Evolutionary conservation across 495 filamentous ascomycete species (phyloP).

Genomic region (Echria macrotheca): DNA sequence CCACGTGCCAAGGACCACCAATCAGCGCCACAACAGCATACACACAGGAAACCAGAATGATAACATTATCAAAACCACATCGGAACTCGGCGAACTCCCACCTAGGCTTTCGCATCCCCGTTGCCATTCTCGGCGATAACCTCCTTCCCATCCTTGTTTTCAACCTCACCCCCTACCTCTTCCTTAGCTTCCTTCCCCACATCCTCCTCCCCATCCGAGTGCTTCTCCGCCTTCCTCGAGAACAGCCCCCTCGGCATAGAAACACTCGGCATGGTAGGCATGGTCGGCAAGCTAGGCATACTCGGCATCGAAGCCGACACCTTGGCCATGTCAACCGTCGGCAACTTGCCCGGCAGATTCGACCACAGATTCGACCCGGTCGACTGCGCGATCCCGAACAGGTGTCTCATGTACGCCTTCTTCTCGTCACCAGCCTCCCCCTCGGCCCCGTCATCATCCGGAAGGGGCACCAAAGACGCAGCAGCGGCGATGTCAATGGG

Average conservation of each 20-base stretch:
- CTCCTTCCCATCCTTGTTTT: background rate
- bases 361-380: slow-evolving; percentile 35
- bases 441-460: slow-evolving; percentile 30
- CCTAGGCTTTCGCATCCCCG: no score
- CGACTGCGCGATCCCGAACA: slow-evolving; percentile 42
- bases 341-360: slow-evolving; percentile 39
- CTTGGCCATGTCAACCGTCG: slow-evolving; percentile 29
- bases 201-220: background rate
- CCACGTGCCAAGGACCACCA: no score
- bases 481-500: slow-evolving; percentile 45
- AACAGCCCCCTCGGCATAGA: slow-evolving; percentile 20
- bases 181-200: background rate
- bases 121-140: background rate
- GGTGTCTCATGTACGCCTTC: slow-evolving; percentile 39
- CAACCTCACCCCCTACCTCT: background rate
- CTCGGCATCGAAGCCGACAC: slow-evolving; percentile 18
- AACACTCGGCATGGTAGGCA: slow-evolving; percentile 22
- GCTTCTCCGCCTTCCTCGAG: slow-evolving; percentile 1
- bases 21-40: no score
- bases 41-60: no score
- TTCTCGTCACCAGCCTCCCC: slow-evolving; percentile 23
- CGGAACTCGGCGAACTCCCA: no score
- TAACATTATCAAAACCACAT: no score
- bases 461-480: slow-evolving; percentile 38
- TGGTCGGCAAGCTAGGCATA: slow-evolving; percentile 21